Evolutionary conservation across 1,284 basidiomycete species (phyloP).

Genomic region (Chalciporus sp.): DNA sequence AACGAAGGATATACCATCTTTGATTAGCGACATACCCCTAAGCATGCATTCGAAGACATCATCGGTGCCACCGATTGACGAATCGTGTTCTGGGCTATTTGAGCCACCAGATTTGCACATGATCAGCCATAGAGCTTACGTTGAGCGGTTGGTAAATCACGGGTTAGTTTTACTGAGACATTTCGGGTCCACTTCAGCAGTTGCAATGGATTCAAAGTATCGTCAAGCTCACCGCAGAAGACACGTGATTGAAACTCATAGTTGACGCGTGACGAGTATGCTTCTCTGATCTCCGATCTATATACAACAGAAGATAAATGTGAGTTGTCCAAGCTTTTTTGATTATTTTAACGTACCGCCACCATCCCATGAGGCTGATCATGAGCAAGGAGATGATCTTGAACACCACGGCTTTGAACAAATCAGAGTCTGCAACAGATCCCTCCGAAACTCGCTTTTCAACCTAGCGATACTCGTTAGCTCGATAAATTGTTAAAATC

Average conservation of each 20-base stretch:
- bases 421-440: not conserved
- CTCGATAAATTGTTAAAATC: not conserved
- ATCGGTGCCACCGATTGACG: not conserved
- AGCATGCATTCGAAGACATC: slow-evolving; percentile 15
- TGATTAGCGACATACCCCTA: slow-evolving; percentile 7
- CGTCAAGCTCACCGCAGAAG: slow-evolving; percentile 17
- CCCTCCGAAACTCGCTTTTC: slow-evolving; percentile 19
- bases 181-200: too few relatives aligned
- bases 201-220: too few relatives aligned
- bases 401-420: slow-evolving; percentile 12
- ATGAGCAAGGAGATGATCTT: slow-evolving; percentile 18
- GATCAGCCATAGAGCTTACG: slow-evolving; percentile 7
- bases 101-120: not conserved
- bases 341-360: slow-evolving; percentile 13
- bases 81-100: slow-evolving; percentile 4
- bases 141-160: slow-evolving; percentile 27
- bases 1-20: slow-evolving; percentile 19
- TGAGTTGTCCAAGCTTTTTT: too few relatives aligned
- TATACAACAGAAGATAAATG: too few relatives aligned
- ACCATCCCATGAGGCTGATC: slow-evolving; percentile 17
- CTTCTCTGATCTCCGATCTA: slow-evolving; percentile 2
- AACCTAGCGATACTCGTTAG: slow-evolving; percentile 15
- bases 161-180: slow-evolving; percentile 15
- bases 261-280: slow-evolving; percentile 20
- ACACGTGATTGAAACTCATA: slow-evolving; percentile 24